Evolutionary conservation across 441 rosid species (phyloP).

Genomic region (Dalechampia spathulata): DNA sequence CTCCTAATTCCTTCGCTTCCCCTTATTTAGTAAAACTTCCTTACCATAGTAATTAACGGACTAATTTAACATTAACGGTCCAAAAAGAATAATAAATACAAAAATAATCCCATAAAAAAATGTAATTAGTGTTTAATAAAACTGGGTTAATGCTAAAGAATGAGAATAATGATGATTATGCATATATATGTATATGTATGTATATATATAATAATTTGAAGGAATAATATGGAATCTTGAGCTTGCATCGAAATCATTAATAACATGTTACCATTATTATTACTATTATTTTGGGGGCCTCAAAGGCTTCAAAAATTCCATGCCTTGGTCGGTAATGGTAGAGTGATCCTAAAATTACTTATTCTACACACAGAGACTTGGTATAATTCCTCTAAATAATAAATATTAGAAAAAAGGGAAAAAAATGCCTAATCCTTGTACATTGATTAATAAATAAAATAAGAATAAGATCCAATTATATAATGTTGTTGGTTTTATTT

Average conservation of each 20-base stretch:
- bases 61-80: no score
- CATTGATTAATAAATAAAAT: slow-evolving; percentile 3
- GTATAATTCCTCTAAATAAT: not conserved
- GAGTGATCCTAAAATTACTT: slow-evolving; percentile 6
- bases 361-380: slow-evolving; percentile 5
- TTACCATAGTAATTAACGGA: no score
- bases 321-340: slow-evolving; percentile 12
- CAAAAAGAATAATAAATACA: no score
- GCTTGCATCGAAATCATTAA: slow-evolving; percentile 13
- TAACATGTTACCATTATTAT: slow-evolving; percentile 3
- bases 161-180: no score
- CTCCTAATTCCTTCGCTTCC: slow-evolving; percentile 13
- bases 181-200: no score
- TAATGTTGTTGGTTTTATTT: not conserved
- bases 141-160: no score
- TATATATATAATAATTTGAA: not conserved
- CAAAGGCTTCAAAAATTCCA: slow-evolving; percentile 5
- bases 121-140: no score
- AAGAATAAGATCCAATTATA: slow-evolving; percentile 12
- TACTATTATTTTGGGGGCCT: slow-evolving; percentile 1
- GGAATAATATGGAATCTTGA: slow-evolving; percentile 10
- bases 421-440: slow-evolving; percentile 8
- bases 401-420: not conserved
- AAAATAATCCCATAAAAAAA: no score
- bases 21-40: not conserved